These are phyloP conservation scores for Globisporangium orthogonon DNA, from an alignment of 352 stramenopile genomes.

Conservation along the genomic window DNA sequence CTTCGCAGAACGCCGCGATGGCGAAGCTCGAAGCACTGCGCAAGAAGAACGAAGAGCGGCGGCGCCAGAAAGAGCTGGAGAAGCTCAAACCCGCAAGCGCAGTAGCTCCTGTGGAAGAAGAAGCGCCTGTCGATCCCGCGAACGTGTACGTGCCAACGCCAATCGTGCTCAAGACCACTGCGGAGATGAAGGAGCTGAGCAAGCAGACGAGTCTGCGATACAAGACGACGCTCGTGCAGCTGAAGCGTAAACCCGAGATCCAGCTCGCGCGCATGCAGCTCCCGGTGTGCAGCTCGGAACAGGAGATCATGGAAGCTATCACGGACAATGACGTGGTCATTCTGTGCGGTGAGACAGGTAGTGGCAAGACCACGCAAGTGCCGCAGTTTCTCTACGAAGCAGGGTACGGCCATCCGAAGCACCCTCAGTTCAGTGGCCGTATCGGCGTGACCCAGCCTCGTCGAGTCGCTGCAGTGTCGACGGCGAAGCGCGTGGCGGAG, in stretches of 20 bases:
- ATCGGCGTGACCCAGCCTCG: constrained; percentile 98
- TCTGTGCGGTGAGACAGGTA: constrained; percentile 97
- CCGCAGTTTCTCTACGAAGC: constrained; percentile 98
- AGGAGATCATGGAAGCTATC: constrained; percentile 99
- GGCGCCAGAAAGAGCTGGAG: constrained; percentile 30
- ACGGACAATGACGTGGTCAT: constrained; percentile 95
- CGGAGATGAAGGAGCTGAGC: constrained; percentile 53
- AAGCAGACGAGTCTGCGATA: constrained; percentile 37
- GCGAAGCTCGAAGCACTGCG: constrained; percentile 56
- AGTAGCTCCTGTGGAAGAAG: constrained; percentile 13
- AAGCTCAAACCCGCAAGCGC: constrained; percentile 7
- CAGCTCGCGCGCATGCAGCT: constrained; percentile 92
- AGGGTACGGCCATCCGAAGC: constrained; percentile 73
- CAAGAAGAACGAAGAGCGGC: constrained; percentile 74
- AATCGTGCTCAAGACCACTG: constrained; percentile 61
- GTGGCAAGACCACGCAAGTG: constrained; percentile 97
- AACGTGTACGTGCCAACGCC: constrained; percentile 55
- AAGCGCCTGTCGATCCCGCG: constrained; percentile 16
- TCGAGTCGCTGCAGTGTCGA: constrained; percentile 97
- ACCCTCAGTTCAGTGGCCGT: constrained; percentile 38
- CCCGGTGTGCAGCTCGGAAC: constrained; percentile 97
- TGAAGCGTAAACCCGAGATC: constrained; percentile 82
- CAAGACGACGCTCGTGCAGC: constrained; percentile 67
- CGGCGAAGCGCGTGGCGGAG: constrained; percentile 95
- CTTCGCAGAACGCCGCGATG: constrained; percentile 70